Percentiles rank a stretch among this genome's conserved stretches.
phyloP scores from a whole-genome alignment of 129 eudicot genomes.

The Saposhnikovia divaricata region DNA sequence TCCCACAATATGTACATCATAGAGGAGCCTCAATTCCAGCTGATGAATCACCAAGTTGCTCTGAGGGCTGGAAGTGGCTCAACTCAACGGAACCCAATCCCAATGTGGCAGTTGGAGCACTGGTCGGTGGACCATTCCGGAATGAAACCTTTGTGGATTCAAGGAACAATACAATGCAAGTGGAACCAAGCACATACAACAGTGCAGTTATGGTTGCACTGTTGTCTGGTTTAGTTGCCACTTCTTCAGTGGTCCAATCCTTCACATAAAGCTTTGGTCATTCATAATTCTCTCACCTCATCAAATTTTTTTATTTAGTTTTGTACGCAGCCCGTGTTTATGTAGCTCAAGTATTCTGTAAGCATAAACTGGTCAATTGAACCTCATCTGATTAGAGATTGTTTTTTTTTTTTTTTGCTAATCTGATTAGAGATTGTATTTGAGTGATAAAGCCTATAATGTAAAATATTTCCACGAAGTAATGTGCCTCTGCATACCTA shows the following conservation, averaged over 20 bases:
- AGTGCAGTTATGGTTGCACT: slow-evolving; percentile 82
- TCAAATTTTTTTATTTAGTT: slow-evolving; percentile 8
- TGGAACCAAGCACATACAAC: slow-evolving; percentile 86
- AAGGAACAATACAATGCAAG: slow-evolving; percentile 91
- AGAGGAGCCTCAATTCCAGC: slow-evolving; percentile 94
- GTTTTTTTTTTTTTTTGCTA: too few relatives aligned
- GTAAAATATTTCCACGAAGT: background rate
- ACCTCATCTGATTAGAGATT: background rate
- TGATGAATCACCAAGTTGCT: slow-evolving; percentile 56
- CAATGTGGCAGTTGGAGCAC: slow-evolving; percentile 75
- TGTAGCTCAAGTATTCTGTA: background rate
- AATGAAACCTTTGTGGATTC: slow-evolving; percentile 78
- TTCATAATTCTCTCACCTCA: background rate
- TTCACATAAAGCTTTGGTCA: slow-evolving; percentile 26
- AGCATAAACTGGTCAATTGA: background rate
- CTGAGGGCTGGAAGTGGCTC: slow-evolving; percentile 78
- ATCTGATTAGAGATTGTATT: background rate
- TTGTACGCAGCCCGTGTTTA: background rate
- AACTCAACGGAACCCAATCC: slow-evolving; percentile 69
- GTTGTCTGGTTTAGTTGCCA: slow-evolving; percentile 86
- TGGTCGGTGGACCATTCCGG: slow-evolving; percentile 85
- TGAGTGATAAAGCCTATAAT: background rate
- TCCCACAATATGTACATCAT: slow-evolving; percentile 81
- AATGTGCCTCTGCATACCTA: background rate
- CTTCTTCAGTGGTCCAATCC: slow-evolving; percentile 75